Percentiles rank a stretch among this genome's conserved stretches.
phyloP scores from a whole-genome alignment of 1,284 basidiomycete species.

The Cryptococcus neoformans region DNA sequence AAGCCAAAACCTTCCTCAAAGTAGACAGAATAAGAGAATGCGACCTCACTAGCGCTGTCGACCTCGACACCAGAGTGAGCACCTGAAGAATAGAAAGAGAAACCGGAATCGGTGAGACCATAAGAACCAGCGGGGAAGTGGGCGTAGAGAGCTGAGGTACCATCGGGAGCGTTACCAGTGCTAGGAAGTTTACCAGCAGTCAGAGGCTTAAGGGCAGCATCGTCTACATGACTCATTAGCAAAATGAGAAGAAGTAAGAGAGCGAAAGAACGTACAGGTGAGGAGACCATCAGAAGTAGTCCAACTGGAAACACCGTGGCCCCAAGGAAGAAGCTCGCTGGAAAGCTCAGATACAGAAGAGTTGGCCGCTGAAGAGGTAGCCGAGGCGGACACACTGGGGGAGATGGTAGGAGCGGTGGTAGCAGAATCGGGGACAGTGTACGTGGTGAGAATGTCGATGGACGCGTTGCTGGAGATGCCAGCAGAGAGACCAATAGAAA shows the following conservation, averaged over 20 bases:
- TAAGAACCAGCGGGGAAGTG: conserved; percentile 35
- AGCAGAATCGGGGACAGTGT: not conserved
- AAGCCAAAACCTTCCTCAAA: conserved; percentile 47
- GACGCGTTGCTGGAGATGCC: not conserved
- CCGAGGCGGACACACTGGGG: not conserved
- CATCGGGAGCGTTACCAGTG: conserved; percentile 35
- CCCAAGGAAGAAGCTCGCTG: conserved; percentile 17
- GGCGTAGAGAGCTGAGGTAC: conserved; percentile 30
- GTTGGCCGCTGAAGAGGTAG: conserved; percentile 1
- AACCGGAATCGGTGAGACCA: conserved; percentile 29
- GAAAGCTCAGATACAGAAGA: conserved; percentile 3
- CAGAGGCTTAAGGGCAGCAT: conserved; percentile 34
- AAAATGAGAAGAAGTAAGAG: not conserved
- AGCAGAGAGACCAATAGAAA: not conserved
- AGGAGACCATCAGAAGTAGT: conserved; percentile 10
- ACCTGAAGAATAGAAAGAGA: conserved; percentile 40
- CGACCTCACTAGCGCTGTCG: conserved; percentile 35
- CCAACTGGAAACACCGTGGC: conserved; percentile 13
- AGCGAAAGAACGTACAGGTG: conserved; percentile 4
- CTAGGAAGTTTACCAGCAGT: conserved; percentile 33
- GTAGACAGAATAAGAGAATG: conserved; percentile 46
- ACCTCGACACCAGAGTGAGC: conserved; percentile 26
- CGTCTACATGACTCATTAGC: conserved; percentile 13
- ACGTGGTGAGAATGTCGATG: not conserved
- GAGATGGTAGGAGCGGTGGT: conserved; percentile 1